A percentile compares a stretch with the other conserved stretches of the same genome.
Evolutionary conservation across 2,329 filamentous ascomycete species (phyloP).

Genomic region (Xylaria sp.): DNA sequence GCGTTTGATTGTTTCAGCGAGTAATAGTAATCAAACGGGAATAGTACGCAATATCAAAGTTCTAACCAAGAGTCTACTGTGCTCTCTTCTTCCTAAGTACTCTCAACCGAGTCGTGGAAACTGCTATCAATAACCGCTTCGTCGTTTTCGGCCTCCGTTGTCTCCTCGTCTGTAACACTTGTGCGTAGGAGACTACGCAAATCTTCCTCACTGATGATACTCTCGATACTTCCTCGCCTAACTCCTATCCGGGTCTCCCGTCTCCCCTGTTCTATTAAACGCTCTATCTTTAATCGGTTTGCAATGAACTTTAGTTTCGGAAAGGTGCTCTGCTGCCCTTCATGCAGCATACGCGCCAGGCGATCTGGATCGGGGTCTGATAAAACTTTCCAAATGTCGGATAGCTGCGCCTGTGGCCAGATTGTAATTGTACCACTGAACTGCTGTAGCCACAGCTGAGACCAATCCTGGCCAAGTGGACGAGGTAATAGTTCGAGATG

Average conservation of each 20-base stretch:
- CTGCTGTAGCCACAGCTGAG: constrained; percentile 92
- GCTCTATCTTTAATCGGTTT: constrained; percentile 87
- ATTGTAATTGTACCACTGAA: constrained; percentile 97
- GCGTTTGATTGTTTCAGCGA: no score
- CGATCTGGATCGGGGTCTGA: constrained; percentile 81
- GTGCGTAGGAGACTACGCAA: constrained; percentile 60
- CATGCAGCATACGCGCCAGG: constrained; percentile 87
- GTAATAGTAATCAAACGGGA: background rate
- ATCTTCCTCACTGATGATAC: constrained; percentile 71
- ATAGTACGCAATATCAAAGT: background rate
- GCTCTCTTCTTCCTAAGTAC: constrained; percentile 35
- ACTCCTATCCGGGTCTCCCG: constrained; percentile 62
- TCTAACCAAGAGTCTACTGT: background rate
- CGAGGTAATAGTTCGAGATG: constrained; percentile 92
- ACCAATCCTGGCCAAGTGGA: constrained; percentile 95
- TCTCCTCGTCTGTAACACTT: constrained; percentile 47
- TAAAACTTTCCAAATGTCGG: constrained; percentile 88
- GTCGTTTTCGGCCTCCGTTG: constrained; percentile 44
- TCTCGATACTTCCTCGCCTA: constrained; percentile 66
- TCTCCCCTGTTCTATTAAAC: constrained; percentile 69
- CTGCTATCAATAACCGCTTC: constrained; percentile 47
- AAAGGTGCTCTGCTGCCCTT: constrained; percentile 89
- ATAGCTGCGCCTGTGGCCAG: constrained; percentile 84
- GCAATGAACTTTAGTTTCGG: constrained; percentile 91
- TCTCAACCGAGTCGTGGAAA: constrained; percentile 41